Evolutionary conservation across 306 rosid genomes (phyloP).

Genomic region (Prunus davidiana): DNA sequence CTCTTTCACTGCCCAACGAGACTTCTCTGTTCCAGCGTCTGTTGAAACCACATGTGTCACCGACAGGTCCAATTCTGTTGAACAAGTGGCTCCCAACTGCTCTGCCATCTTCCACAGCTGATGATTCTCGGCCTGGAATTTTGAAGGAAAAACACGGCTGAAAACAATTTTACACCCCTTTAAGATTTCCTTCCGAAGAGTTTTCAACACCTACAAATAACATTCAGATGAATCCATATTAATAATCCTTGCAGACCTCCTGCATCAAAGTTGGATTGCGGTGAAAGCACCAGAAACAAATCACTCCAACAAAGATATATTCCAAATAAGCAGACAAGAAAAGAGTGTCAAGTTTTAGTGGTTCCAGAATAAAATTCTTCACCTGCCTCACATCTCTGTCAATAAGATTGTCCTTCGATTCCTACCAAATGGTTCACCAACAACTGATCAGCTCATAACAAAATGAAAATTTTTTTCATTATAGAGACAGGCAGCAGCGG

Average conservation of each 20-base stretch:
- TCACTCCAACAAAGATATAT: no score
- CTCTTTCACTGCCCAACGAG: constrained; percentile 73
- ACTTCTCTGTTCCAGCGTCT: constrained; percentile 80
- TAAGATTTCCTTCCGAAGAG: constrained; percentile 43
- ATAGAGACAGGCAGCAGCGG: constrained; percentile 3
- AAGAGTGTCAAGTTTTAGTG: not conserved
- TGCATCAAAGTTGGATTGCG: no score
- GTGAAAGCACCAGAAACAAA: not conserved
- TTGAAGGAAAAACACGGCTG: constrained; percentile 55
- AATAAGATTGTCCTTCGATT: constrained; percentile 38
- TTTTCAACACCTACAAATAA: constrained; percentile 53
- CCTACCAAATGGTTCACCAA: constrained; percentile 47
- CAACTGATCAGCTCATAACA: constrained; percentile 30
- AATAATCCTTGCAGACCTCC: not conserved
- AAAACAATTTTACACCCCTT: constrained; percentile 64
- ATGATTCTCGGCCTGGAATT: constrained; percentile 42
- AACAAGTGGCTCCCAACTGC: constrained; percentile 79
- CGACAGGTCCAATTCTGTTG: constrained; percentile 45
- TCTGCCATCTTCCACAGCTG: constrained; percentile 73
- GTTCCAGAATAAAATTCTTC: not conserved
- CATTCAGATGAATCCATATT: not conserved
- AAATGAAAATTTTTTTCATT: constrained; percentile 3
- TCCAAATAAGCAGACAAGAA: not conserved
- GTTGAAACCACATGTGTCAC: constrained; percentile 80
- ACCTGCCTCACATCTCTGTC: constrained; percentile 91